Percentiles rank a stretch among this genome's conserved stretches.
Evolutionary conservation across 352 stramenopile genomes (phyloP).

Genomic region (Hyaloperonospora arabidopsidis): DNA sequence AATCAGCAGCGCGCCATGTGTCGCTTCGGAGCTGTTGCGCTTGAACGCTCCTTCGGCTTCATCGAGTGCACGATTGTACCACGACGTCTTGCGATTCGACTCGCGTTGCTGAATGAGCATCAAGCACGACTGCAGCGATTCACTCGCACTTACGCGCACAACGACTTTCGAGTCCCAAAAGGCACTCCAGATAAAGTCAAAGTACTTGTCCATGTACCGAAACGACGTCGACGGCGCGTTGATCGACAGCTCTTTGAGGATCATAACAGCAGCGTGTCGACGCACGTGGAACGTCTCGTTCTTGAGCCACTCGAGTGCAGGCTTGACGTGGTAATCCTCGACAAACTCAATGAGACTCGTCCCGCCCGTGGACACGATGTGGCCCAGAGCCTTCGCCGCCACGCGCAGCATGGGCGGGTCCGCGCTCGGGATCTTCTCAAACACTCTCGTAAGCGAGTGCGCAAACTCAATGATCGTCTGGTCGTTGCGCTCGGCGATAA

Average conservation of each 20-base stretch:
- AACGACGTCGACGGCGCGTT: slow-evolving; percentile 83
- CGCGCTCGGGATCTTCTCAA: slow-evolving; percentile 78
- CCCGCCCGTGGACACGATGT: slow-evolving; percentile 81
- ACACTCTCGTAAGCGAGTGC: slow-evolving; percentile 79
- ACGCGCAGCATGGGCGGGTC: slow-evolving; percentile 67
- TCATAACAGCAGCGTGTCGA: slow-evolving; percentile 78
- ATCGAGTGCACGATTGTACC: slow-evolving; percentile 73
- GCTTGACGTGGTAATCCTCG: slow-evolving; percentile 84
- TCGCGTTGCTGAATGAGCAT: slow-evolving; percentile 85
- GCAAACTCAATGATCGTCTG: slow-evolving; percentile 87
- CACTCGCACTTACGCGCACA: slow-evolving; percentile 70
- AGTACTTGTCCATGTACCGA: slow-evolving; percentile 85
- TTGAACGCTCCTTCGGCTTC: slow-evolving; percentile 68
- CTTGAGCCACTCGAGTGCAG: slow-evolving; percentile 82
- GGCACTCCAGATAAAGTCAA: slow-evolving; percentile 86
- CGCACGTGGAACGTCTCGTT: slow-evolving; percentile 86
- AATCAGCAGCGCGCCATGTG: slow-evolving; percentile 76
- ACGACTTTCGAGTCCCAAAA: slow-evolving; percentile 81
- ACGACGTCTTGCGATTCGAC: slow-evolving; percentile 75
- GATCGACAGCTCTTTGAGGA: slow-evolving; percentile 79
- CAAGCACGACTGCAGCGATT: slow-evolving; percentile 80
- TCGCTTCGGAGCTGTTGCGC: slow-evolving; percentile 68
- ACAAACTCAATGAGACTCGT: slow-evolving; percentile 86
- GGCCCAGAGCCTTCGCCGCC: slow-evolving; percentile 71
- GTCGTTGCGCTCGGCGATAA: slow-evolving; percentile 84